Evolutionary conservation across 1,284 basidiomycete species (phyloP), one percentile per base, ranked within the genome.

Genomic region (Melampsora occidentalis): DNA sequence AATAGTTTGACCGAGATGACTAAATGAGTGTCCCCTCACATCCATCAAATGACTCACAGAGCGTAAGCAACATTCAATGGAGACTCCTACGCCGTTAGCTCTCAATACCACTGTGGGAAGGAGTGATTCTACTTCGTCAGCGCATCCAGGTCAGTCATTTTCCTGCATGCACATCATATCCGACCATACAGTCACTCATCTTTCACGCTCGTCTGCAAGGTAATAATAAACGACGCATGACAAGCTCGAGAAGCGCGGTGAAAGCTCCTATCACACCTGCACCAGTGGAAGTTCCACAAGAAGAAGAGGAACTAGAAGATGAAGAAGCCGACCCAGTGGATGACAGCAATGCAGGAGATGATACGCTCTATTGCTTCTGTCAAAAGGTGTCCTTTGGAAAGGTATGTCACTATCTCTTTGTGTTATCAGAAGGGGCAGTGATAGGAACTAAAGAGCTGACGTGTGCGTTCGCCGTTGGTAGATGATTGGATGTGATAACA

Each of bases 401-500:
- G 57, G 72, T 76, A 49, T 28, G 72, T 59, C 42, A 42, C 18
- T 31, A 31, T 64, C 31, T 35, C 20, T 31, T 33, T n/a, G 20
- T 39, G 6, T 31, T 7, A 57, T 57, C 16, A 16, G 20, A n/a
- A 57, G 18, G 7, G 25, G 6, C 1, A n/a, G 20, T n/a, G 53
- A 16, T 59, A 22, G 22, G 7, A 57, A 57, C 7, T 12, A 14
- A 57, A 28, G 3, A 22, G 10, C 16, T 57, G 53, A 20, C 53
- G 1, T 57, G 53, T n/a, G 7, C 20, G 42, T 46, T 12, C 12
- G 42, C 12, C 42, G 42, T 46, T 49, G 35, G 62, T 63, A 76
- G 72, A 76, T 76, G 72, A 76, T 76, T 76, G 72, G 72, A 18
- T 76, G 72, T 35, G 72, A 76, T 28, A 76, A 76, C 35, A 76